phyloP scores from a whole-genome alignment of 2,329 filamentous ascomycete genomes.

The Xylaria sp. region DNA sequence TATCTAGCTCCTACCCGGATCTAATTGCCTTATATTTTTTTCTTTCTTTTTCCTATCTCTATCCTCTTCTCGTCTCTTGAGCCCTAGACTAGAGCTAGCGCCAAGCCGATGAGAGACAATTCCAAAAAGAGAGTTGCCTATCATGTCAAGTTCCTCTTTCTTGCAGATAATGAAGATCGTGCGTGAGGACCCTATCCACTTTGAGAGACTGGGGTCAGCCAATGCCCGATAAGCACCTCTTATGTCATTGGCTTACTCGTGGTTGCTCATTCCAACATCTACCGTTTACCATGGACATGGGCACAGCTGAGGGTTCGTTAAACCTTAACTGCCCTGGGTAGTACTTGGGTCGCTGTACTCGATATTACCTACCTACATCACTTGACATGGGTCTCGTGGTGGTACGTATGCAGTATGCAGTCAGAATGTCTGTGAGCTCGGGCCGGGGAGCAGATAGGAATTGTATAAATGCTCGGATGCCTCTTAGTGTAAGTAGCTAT shows the following conservation, averaged over 20 bases:
- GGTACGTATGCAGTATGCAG: neutral
- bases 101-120: neutral
- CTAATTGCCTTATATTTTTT: neutral
- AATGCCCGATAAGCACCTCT: constrained; percentile 28
- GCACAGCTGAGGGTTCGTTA: constrained; percentile 1
- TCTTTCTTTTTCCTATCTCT: neutral
- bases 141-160: neutral
- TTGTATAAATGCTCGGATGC: constrained; percentile 13
- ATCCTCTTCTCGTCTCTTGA: neutral
- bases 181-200: constrained; percentile 18
- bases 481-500: neutral
- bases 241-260: constrained; percentile 27
- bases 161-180: constrained; percentile 18
- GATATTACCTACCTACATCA: constrained; percentile 3
- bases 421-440: neutral
- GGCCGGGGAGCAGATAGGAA: constrained; percentile 23
- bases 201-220: constrained; percentile 14
- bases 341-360: neutral
- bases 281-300: constrained; percentile 5
- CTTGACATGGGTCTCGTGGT: constrained; percentile 18
- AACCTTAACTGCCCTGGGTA: too few species aligned
- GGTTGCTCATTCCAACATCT: neutral
- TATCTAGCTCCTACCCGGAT: neutral
- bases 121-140: neutral
- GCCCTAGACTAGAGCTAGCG: neutral